A percentile compares a stretch with the other conserved stretches of the same genome.
phyloP scores from a whole-genome alignment of 164 flowering plant species.

The Malania oleifera region DNA sequence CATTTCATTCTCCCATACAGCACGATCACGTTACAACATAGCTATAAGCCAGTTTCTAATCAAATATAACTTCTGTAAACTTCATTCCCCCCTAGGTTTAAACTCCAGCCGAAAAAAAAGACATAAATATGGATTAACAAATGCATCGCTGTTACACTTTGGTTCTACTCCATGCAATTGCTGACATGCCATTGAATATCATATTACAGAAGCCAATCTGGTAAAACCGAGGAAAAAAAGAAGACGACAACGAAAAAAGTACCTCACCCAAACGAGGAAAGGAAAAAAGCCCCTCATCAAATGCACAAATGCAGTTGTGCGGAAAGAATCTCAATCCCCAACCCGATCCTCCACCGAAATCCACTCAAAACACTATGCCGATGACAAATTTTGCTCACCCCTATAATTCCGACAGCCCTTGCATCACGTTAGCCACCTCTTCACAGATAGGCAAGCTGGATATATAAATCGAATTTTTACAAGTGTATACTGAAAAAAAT shows the following conservation, averaged over 20 bases:
- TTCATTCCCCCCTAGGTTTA: too few species aligned
- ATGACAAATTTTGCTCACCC: slow-evolving; percentile 25
- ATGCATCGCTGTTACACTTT: slow-evolving; percentile 23
- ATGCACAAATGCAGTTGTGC: slow-evolving; percentile 32
- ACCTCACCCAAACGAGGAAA: slow-evolving; percentile 3
- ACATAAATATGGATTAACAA: slow-evolving; percentile 8
- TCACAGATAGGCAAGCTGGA: slow-evolving; percentile 23
- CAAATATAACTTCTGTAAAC: too few species aligned
- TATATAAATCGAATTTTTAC: slow-evolving; percentile 30
- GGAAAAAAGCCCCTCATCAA: slow-evolving; percentile 24
- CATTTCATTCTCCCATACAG: too few species aligned
- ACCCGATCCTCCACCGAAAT: slow-evolving; percentile 15
- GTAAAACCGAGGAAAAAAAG: slow-evolving; percentile 11
- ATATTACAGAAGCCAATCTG: slow-evolving; percentile 36
- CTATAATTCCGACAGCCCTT: slow-evolving; percentile 52
- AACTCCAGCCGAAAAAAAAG: too few species aligned
- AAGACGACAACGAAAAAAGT: slow-evolving; percentile 6
- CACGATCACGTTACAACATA: too few species aligned
- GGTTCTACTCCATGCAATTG: slow-evolving; percentile 14
- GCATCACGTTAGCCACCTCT: slow-evolving; percentile 36
- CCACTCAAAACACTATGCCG: slow-evolving; percentile 27
- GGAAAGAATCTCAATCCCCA: slow-evolving; percentile 39
- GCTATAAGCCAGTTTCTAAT: too few species aligned
- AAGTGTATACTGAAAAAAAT: slow-evolving; percentile 33
- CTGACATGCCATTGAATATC: slow-evolving; percentile 18